Conservation (phyloP, 352 stramenopile genomes). For the Pythium coloratum region DNA sequence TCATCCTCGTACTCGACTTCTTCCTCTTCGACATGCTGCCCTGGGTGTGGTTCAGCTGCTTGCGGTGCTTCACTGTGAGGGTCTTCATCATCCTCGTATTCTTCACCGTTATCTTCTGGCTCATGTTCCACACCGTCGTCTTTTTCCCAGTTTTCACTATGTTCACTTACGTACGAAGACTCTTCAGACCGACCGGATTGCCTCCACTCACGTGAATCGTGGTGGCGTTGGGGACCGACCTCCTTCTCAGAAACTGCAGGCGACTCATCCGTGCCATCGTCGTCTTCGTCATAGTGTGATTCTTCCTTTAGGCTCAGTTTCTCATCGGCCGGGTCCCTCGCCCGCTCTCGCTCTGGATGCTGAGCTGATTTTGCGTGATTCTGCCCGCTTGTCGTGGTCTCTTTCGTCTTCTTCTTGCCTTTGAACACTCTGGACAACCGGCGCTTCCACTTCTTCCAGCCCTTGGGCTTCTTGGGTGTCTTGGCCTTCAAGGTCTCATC, state of each 20-base stretch:
- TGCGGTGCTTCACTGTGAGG: background rate
- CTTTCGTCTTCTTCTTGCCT: constrained; percentile 18
- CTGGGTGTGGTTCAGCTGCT: background rate
- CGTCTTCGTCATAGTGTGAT: background rate
- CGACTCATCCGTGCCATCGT: constrained; percentile 8
- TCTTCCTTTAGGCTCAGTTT: background rate
- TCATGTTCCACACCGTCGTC: background rate
- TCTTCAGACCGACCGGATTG: background rate
- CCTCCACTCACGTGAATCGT: background rate
- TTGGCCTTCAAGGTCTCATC: constrained; percentile 6
- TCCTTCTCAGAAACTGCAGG: constrained; percentile 6
- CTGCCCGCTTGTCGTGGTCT: background rate
- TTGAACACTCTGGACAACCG: constrained; percentile 20
- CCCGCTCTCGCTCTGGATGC: background rate
- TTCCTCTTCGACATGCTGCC: background rate
- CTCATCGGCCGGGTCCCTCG: background rate
- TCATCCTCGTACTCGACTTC: background rate
- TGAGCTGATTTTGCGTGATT: background rate
- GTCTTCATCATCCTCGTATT: constrained; percentile 1
- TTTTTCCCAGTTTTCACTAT: constrained; percentile 9
- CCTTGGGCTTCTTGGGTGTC: constrained; percentile 20
- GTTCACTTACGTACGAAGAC: background rate
- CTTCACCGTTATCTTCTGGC: constrained; percentile 3
- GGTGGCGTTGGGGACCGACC: background rate
- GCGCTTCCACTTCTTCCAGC: constrained; percentile 30